A percentile compares a stretch with the other conserved stretches of the same genome.
Evolutionary conservation across 495 filamentous ascomycete species (phyloP).

Genomic region (Corynascus novoguineensis): DNA sequence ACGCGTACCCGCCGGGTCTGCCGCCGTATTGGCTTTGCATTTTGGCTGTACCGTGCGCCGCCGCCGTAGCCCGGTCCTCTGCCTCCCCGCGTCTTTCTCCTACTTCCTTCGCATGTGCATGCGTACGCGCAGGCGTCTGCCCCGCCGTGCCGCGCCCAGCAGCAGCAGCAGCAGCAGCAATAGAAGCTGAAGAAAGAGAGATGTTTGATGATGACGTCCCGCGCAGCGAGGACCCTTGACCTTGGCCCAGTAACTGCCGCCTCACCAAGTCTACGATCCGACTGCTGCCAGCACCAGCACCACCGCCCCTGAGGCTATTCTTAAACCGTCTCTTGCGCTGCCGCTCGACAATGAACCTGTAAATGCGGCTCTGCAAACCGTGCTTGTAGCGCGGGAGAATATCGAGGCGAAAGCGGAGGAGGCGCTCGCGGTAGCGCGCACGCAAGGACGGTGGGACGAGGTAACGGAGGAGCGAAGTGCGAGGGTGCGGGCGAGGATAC

Average conservation of each 20-base stretch:
- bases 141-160: background rate
- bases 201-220: too few species aligned
- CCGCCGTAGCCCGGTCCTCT: too few species aligned
- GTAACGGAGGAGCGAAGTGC: constrained; percentile 47
- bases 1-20: constrained; percentile 18
- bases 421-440: constrained; percentile 54
- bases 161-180: background rate
- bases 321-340: background rate
- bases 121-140: too few species aligned
- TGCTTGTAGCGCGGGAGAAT: constrained; percentile 64
- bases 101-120: too few species aligned
- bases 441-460: constrained; percentile 51
- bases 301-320: too few species aligned
- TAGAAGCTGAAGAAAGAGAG: too few species aligned
- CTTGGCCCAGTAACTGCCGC: too few species aligned
- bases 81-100: too few species aligned
- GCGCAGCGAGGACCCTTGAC: too few species aligned
- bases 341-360: constrained; percentile 61
- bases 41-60: too few species aligned
- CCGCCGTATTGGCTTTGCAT: constrained; percentile 28
- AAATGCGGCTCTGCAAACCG: constrained; percentile 67
- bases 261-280: too few species aligned
- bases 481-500: background rate
- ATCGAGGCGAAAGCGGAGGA: constrained; percentile 63
- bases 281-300: background rate